Base-by-base conservation (phyloP, 345 rosid species). In the Clarkia xantiana region DNA sequence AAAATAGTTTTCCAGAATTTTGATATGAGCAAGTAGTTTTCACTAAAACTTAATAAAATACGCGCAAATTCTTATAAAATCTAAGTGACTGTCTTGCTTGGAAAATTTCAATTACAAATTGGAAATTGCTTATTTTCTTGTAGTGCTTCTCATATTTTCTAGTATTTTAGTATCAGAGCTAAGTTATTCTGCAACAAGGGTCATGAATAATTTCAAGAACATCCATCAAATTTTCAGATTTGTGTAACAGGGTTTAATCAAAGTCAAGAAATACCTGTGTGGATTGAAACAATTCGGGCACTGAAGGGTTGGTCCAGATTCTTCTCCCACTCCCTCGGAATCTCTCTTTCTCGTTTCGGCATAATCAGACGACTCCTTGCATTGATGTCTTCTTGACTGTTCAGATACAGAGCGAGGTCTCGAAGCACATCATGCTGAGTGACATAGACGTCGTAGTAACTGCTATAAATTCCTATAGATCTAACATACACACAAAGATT, bases 371-470 rank as follows among this genome's bases (percentile, higher is more conserved):
- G 49, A 45, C 57, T 49, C 54, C 88, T 64, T 11, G 57, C 67
- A 60, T 71, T 73, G 40, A 81, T 57, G 18, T 71, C 58, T 14
- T 67, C 84, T 6, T 17, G 49, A 19, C 59, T 76, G 64, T 72
- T 68, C 54, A 78, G 51, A 66, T 81, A 68, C 66, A 91, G 65
- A 9, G 98, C 94, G 6, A 91, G 82, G 67, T 84, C 96, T 45
- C 98, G 71, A 56, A 91, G 58, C 58, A 86, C 94, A 66, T 91
- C 98, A 62, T 91, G 98, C 49, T 84, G 96, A 43, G 75, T 78
- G 47, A 81, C 83, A 45, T 67, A 73, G 19, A 84, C 71, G 60
- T 91, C 96, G 48, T 76, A 70, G 69, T 71, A 75, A 61, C 89
- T 68, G 59, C 86, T 70, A 45, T 79, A 86, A 14, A 58, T 45